These are phyloP conservation scores for Pseudocercospora ulei DNA, from an alignment of 2,329 filamentous ascomycete species.

Conservation along the genomic window DNA sequence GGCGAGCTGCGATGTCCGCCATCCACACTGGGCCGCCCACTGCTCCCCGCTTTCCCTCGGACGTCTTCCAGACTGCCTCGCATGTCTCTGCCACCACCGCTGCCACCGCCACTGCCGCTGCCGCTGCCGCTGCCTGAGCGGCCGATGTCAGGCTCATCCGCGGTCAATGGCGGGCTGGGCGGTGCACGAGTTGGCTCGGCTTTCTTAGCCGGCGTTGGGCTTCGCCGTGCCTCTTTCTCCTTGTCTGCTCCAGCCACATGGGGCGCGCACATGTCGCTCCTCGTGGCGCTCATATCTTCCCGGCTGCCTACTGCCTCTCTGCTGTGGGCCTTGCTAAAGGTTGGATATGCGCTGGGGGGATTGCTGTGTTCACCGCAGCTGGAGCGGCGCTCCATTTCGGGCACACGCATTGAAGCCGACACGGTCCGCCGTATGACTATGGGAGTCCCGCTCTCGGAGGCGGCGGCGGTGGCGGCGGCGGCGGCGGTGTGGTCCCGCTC, in stretches of 20 bases:
- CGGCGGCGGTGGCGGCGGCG: conserved; percentile 4
- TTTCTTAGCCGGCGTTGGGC: conserved; percentile 26
- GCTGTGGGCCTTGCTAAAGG: conserved; percentile 82
- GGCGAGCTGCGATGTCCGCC: conserved; percentile 34
- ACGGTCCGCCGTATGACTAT: conserved; percentile 11
- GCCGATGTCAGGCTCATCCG: conserved; percentile 38
- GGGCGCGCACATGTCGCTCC: conserved; percentile 33
- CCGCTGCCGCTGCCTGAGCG: conserved; percentile 41
- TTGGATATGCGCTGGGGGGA: conserved; percentile 58
- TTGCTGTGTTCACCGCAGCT: conserved; percentile 31
- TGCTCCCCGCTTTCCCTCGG: conserved; percentile 33
- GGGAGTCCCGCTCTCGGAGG: conserved; percentile 11
- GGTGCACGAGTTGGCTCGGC: conserved; percentile 33
- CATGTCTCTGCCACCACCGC: conserved; percentile 40
- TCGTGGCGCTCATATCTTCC: conserved; percentile 31
- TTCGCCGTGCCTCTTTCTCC: conserved; percentile 27
- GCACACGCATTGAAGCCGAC: conserved; percentile 31
- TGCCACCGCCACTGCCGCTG: conserved; percentile 40
- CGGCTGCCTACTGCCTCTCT: conserved; percentile 67
- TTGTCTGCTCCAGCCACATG: conserved; percentile 38
- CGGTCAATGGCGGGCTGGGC: conserved; percentile 43
- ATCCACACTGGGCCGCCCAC: conserved; percentile 38
- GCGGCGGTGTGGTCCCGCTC: conserved; percentile 25
- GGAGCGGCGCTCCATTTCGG: conserved; percentile 42
- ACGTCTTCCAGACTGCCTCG: conserved; percentile 35